Evolutionary conservation across 2,329 filamentous ascomycete species (phyloP), one percentile per base, ranked within the genome.

Genomic region (Fusarium udum): DNA sequence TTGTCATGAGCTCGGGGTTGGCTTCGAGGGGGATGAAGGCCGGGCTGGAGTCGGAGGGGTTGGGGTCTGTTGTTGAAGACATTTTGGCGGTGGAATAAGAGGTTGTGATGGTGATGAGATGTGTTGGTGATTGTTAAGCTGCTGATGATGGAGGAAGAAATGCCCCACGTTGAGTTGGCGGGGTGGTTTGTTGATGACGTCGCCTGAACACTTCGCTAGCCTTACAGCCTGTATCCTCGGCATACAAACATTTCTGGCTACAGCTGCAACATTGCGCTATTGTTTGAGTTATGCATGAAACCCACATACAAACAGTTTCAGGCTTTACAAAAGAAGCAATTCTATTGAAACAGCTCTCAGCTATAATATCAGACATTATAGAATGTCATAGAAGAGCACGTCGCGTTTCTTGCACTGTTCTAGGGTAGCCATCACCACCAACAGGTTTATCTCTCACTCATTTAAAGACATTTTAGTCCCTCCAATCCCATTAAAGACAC

Each of bases 1-100:
- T 84, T 61, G 91, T 95, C 91, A 98, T 96, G 37, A 98, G 91
- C 83, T 94, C 91, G 0, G 96, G 95, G 85, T 98, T 97, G 77
- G 90, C 90, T 79, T 92, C 90, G 80, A 89, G 87, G 28, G 87
- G 88, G 76, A 90, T 86, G 83, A 90, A 90, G 78, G 87, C 83
- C 13, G 82, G 83, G 2, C 82, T 79, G 61, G 78, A 73, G 40
- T 79, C 69, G 31, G 79, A 74, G 26, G 84, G 83, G 71, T 86
- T 82, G 60, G 84, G 85, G 74, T 84, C 79, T 34, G 80, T 82
- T 31, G 75, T 75, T 20, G 77, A 31, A 26, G 81, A 81, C 82
- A 83, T 83, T 48, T 51, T 62, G 52, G 24, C 31, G 42, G 8
- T 9, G n/a, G 12, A 3, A 5, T 39, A 22, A 20, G 24, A 28